phyloP scores from a whole-genome alignment of 352 stramenopile genomes.

The Pythium dissotocum region DNA sequence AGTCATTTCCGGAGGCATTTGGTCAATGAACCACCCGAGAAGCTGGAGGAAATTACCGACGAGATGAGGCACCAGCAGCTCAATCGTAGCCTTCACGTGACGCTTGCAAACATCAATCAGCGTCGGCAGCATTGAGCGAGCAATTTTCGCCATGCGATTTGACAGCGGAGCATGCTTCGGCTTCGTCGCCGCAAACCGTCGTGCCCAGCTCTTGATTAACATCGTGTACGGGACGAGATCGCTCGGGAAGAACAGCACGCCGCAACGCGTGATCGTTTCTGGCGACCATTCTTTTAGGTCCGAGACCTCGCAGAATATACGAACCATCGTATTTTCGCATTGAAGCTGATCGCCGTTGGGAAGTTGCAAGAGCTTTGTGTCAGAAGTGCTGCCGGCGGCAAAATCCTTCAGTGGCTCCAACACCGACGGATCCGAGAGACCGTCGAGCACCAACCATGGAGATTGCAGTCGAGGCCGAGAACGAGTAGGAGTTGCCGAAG shows the following conservation, averaged over 20 bases:
- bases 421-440: constrained; percentile 29
- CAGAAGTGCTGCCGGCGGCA: constrained; percentile 17
- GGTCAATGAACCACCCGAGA: constrained; percentile 38
- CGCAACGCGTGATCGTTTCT: constrained; percentile 46
- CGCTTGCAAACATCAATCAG: constrained; percentile 63
- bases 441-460: constrained; percentile 72
- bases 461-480: constrained; percentile 15
- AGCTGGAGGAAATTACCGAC: constrained; percentile 53
- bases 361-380: constrained; percentile 31
- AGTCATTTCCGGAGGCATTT: constrained; percentile 26
- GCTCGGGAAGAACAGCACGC: constrained; percentile 53
- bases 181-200: constrained; percentile 28
- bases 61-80: constrained; percentile 42
- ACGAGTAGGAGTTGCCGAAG: background rate
- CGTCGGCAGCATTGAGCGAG: constrained; percentile 42
- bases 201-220: constrained; percentile 64
- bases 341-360: constrained; percentile 66
- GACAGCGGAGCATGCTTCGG: constrained; percentile 24
- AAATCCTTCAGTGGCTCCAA: constrained; percentile 46
- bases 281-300: constrained; percentile 58
- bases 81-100: constrained; percentile 37
- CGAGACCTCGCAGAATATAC: constrained; percentile 62
- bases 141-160: constrained; percentile 42
- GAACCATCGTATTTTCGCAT: constrained; percentile 35
- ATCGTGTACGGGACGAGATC: constrained; percentile 61